Evolutionary conservation across 495 filamentous ascomycete species (phyloP).

Genomic region (Xylaria telfairii): DNA sequence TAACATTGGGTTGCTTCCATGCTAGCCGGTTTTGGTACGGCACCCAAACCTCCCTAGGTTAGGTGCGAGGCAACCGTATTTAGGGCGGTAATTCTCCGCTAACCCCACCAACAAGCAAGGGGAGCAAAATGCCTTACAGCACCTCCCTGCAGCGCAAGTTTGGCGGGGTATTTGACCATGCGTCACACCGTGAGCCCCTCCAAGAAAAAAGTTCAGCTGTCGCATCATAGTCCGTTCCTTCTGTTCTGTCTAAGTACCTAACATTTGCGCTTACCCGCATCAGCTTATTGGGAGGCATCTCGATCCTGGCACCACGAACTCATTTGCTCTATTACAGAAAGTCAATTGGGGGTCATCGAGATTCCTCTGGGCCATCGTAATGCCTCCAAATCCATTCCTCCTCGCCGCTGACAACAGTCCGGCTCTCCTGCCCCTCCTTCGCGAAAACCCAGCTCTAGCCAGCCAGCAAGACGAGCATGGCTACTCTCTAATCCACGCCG

Average conservation of each 20-base stretch:
- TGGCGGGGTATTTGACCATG: slow-evolving; percentile 14
- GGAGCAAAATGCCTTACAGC: too few relatives aligned
- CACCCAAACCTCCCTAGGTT: not conserved
- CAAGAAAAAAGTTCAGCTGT: slow-evolving; percentile 13
- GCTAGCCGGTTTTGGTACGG: not conserved
- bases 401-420: slow-evolving; percentile 78
- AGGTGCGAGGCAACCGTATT: too few relatives aligned
- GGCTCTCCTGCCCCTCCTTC: slow-evolving; percentile 69
- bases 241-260: not conserved
- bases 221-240: not conserved
- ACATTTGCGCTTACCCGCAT: not conserved
- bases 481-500: slow-evolving; percentile 92
- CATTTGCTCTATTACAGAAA: not conserved
- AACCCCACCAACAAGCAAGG: not conserved
- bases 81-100: not conserved
- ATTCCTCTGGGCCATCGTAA: slow-evolving; percentile 25
- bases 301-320: too few relatives aligned
- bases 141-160: not conserved
- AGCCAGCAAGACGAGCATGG: slow-evolving; percentile 77
- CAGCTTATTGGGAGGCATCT: not conserved
- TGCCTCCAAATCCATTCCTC: slow-evolving; percentile 73
- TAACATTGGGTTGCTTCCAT: not conserved
- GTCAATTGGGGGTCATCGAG: not conserved
- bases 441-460: slow-evolving; percentile 68
- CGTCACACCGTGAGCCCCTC: slow-evolving; percentile 23